These are phyloP conservation scores for Apiospora aurea DNA, from an alignment of 2,329 filamentous ascomycete species.

Conservation along the genomic window DNA sequence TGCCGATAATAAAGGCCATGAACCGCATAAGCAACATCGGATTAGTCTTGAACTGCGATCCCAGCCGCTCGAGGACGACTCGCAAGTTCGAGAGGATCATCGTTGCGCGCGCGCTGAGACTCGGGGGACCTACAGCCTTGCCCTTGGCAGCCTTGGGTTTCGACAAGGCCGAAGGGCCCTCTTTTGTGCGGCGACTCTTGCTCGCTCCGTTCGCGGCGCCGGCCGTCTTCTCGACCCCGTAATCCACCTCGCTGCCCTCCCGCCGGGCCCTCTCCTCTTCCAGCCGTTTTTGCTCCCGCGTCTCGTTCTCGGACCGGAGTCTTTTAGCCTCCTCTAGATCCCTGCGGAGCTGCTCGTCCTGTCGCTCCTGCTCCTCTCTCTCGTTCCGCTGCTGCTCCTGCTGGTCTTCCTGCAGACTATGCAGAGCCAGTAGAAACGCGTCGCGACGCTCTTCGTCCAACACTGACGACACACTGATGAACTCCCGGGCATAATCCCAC, in stretches of 20 bases:
- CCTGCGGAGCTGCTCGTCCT: slow-evolving; percentile 63
- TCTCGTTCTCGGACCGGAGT: slow-evolving; percentile 65
- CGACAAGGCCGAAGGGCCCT: slow-evolving; percentile 39
- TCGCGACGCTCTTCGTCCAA: slow-evolving; percentile 92
- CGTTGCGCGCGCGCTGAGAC: slow-evolving; percentile 56
- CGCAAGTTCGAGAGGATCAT: slow-evolving; percentile 61
- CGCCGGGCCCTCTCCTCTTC: slow-evolving; percentile 60
- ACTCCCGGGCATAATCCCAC: slow-evolving; percentile 94
- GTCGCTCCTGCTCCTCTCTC: slow-evolving; percentile 62
- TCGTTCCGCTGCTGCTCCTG: slow-evolving; percentile 72
- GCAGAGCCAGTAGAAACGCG: slow-evolving; percentile 84
- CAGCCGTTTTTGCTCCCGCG: slow-evolving; percentile 58
- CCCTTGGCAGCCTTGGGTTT: slow-evolving; percentile 36
- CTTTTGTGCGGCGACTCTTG: slow-evolving; percentile 42
- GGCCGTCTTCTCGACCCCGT: slow-evolving; percentile 68
- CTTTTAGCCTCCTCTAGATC: slow-evolving; percentile 65
- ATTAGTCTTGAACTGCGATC: slow-evolving; percentile 60
- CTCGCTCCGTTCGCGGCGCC: slow-evolving; percentile 44
- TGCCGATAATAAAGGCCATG: slow-evolving; percentile 79
- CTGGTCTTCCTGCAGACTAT: slow-evolving; percentile 85
- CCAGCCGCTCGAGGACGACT: slow-evolving; percentile 58
- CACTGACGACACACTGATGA: slow-evolving; percentile 84
- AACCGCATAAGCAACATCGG: slow-evolving; percentile 66
- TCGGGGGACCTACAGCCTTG: slow-evolving; percentile 43
- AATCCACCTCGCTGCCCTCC: slow-evolving; percentile 69